Evolutionary conservation across 306 rosid genomes (phyloP), one percentile per base, ranked within the genome.

Genomic region (Vicia sativa): DNA sequence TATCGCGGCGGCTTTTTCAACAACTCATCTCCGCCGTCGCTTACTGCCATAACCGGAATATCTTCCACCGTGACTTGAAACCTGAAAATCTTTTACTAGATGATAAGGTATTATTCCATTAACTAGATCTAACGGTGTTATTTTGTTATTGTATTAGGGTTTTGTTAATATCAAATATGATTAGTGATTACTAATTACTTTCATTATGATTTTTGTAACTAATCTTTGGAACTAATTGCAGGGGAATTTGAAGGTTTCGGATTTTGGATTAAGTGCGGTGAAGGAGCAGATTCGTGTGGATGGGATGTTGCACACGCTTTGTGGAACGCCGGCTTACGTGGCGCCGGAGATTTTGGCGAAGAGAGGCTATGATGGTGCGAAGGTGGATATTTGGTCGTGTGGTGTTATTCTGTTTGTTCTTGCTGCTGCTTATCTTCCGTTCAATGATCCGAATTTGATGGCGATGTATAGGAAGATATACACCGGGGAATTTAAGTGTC

Each of bases 271-370:
- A 65, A 79, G 89, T 49, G 95, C 96, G 0, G 76, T 87, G 4
- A 77, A 41, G 28, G 81, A 73, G 1, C 96, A 90, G 76, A 56
- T 83, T 18, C 77, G 76, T 7, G 68, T 78, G 29, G 96, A 90
- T 8, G 95, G 96, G 6, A 61, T 85, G 37, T 56, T 90, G 12
- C 91, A 90, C 65, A 90, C 96, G 34, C 84, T 90, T 0, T 90
- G 96, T 1, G 96, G 96, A 13, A 90, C 96, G 0, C 93, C 96
- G 8, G 91, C 93, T 8, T 90, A 90, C 57, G 96, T 90, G 75
- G 93, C 96, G 15, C 96, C 96, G 49, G 96, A 90, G 80, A 83
- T 90, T 57, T 37, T 90, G 6, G 68, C 70, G n/a, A 90, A 81
- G 84, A 85, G 50, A 41, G 95, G 96, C 0, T 90, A 90, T 75